Evolutionary conservation across 1,284 basidiomycete species (phyloP).

Genomic region (Neotropicomus parvogracilis): DNA sequence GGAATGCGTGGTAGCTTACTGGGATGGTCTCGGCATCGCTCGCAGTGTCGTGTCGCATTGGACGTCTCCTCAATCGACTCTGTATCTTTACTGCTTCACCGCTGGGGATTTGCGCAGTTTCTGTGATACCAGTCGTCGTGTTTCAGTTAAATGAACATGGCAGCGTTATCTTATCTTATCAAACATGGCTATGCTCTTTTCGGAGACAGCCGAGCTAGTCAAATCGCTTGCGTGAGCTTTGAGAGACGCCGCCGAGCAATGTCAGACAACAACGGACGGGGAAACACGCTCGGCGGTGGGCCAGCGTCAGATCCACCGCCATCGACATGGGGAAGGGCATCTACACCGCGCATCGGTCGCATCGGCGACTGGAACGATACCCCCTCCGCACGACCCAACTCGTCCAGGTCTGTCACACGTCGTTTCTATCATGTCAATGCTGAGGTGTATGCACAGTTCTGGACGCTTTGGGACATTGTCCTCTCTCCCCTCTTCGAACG

Average conservation of each 20-base stretch:
- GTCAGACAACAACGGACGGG: slow-evolving; percentile 40
- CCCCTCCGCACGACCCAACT: neutral
- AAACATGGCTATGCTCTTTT: neutral
- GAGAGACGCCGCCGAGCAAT: slow-evolving; percentile 27
- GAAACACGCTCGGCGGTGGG: slow-evolving; percentile 46
- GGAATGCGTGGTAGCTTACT: too few species aligned
- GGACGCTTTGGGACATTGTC: slow-evolving; percentile 24
- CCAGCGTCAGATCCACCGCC: slow-evolving; percentile 43
- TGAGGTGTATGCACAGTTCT: slow-evolving; percentile 9
- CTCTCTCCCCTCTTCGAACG: slow-evolving; percentile 18
- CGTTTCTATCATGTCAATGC: neutral
- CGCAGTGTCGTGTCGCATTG: too few species aligned
- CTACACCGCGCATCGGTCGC: slow-evolving; percentile 37
- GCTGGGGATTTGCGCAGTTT: too few species aligned
- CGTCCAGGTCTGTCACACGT: slow-evolving; percentile 8
- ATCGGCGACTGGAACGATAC: slow-evolving; percentile 34
- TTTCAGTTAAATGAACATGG: too few species aligned
- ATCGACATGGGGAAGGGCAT: slow-evolving; percentile 44
- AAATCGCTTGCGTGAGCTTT: neutral
- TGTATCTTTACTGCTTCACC: too few species aligned
- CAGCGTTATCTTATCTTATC: too few species aligned
- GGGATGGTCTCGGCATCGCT: too few species aligned
- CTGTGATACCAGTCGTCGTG: too few species aligned
- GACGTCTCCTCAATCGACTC: too few species aligned
- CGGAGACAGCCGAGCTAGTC: neutral